Evolutionary conservation across 495 filamentous ascomycete species (phyloP).

Genomic region (Amorphotheca resinae): DNA sequence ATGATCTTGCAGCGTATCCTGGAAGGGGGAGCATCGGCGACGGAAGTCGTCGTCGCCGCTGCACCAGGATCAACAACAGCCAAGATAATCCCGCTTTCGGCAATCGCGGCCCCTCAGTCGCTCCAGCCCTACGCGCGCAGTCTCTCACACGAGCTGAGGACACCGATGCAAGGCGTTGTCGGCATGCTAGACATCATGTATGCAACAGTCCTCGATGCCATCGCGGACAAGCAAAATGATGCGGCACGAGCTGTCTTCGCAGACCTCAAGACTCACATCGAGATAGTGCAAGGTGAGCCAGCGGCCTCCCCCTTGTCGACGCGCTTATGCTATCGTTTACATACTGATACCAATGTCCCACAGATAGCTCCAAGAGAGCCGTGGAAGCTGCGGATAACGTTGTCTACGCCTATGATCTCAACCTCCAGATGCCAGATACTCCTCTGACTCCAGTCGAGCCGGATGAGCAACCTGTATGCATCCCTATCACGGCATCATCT

Average conservation of each 20-base stretch:
- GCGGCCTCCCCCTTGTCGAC: neutral
- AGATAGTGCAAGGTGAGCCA: constrained; percentile 54
- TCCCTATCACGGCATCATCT: neutral
- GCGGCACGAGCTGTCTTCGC: constrained; percentile 44
- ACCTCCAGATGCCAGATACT: constrained; percentile 67
- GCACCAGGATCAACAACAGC: constrained; percentile 18
- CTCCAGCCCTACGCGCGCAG: constrained; percentile 69
- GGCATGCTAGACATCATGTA: constrained; percentile 84
- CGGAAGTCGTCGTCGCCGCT: constrained; percentile 6
- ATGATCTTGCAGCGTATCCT: constrained; percentile 48
- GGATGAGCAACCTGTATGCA: neutral
- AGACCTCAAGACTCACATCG: constrained; percentile 58
- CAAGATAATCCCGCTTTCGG: constrained; percentile 37
- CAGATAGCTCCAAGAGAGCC: constrained; percentile 64
- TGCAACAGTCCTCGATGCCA: constrained; percentile 60
- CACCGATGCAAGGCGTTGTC: constrained; percentile 77
- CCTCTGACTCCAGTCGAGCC: constrained; percentile 17
- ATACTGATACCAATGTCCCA: neutral
- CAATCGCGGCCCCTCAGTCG: constrained; percentile 45
- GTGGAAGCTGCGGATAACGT: constrained; percentile 79
- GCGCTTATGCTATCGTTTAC: neutral
- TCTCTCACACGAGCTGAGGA: constrained; percentile 68
- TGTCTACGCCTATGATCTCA: constrained; percentile 76
- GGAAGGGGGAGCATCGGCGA: constrained; percentile 33
- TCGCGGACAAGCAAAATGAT: constrained; percentile 39